Conservation (phyloP, 2,329 filamentous ascomycete species). For the Hawksworthiomyces lignivorus region DNA sequence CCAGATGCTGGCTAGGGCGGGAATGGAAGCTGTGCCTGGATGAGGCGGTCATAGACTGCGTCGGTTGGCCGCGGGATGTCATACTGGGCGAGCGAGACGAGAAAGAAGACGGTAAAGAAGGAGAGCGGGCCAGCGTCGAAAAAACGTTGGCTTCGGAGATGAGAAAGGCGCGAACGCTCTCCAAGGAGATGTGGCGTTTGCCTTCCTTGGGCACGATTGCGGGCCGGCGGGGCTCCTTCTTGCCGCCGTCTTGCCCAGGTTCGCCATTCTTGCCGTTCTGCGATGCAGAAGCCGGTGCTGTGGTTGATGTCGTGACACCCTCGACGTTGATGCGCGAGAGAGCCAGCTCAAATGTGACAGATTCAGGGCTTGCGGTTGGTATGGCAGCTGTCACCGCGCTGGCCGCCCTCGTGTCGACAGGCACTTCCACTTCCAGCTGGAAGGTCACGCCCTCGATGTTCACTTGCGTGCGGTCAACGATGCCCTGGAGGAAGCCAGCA, state of each 20-base stretch:
- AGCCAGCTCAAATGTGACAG: conserved; percentile 57
- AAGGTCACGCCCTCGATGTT: conserved; percentile 58
- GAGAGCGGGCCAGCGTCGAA: conserved; percentile 48
- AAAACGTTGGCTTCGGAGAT: conserved; percentile 63
- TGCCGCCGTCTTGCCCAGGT: background rate
- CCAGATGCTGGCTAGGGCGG: no score
- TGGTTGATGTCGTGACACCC: conserved; percentile 47
- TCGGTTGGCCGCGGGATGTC: conserved; percentile 16
- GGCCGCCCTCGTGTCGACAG: conserved; percentile 31
- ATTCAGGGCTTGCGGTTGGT: conserved; percentile 32
- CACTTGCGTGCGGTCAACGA: conserved; percentile 63
- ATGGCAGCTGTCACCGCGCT: background rate
- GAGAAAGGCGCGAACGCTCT: conserved; percentile 55
- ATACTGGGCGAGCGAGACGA: conserved; percentile 33
- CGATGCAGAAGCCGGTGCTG: background rate
- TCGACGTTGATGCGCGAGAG: conserved; percentile 60
- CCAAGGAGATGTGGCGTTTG: conserved; percentile 57
- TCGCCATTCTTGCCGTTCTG: conserved; percentile 12
- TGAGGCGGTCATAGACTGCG: conserved; percentile 2
- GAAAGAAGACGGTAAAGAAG: conserved; percentile 51
- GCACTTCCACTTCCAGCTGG: conserved; percentile 55
- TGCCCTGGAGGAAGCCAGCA: conserved; percentile 63
- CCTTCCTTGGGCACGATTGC: conserved; percentile 47
- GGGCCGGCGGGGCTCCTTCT: conserved; percentile 16
- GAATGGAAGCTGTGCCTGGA: background rate